These are phyloP conservation scores for Xerophyta viscosa DNA, from an alignment of 106 monocot genomes.

Conservation along the genomic window DNA sequence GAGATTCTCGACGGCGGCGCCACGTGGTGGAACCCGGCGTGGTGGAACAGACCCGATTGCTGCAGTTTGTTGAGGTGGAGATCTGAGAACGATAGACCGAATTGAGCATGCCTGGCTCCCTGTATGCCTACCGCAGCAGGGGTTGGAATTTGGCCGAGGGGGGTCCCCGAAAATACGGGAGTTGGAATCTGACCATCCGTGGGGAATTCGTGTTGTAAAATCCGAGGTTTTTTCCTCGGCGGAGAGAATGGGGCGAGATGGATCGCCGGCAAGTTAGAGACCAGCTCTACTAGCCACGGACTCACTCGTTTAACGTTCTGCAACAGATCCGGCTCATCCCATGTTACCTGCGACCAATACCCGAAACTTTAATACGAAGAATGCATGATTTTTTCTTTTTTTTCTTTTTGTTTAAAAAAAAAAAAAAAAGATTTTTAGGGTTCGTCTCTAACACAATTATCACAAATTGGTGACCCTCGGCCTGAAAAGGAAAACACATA, in stretches of 20 bases:
- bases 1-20: slow-evolving; percentile 25
- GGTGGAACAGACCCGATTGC: slow-evolving; percentile 25
- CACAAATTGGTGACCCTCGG: no score
- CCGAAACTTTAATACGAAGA: no score
- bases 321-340: slow-evolving; percentile 77
- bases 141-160: slow-evolving; percentile 43
- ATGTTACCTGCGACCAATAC: slow-evolving; percentile 67
- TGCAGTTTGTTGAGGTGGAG: slow-evolving; percentile 50
- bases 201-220: slow-evolving; percentile 39
- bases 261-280: slow-evolving; percentile 43
- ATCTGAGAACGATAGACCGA: slow-evolving; percentile 45
- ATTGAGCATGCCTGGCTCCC: slow-evolving; percentile 84
- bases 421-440: no score
- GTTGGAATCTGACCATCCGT: slow-evolving; percentile 32
- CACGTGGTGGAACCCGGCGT: slow-evolving; percentile 22
- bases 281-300: slow-evolving; percentile 74
- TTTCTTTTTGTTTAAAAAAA: no score
- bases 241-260: slow-evolving; percentile 48
- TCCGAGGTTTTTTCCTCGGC: slow-evolving; percentile 37
- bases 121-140: slow-evolving; percentile 67
- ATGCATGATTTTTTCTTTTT: no score
- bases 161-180: slow-evolving; percentile 28
- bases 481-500: no score
- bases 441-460: no score
- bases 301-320: slow-evolving; percentile 72